phyloP scores from a whole-genome alignment of 2,329 filamentous ascomycete genomes.

The Aspergillus sergii region DNA sequence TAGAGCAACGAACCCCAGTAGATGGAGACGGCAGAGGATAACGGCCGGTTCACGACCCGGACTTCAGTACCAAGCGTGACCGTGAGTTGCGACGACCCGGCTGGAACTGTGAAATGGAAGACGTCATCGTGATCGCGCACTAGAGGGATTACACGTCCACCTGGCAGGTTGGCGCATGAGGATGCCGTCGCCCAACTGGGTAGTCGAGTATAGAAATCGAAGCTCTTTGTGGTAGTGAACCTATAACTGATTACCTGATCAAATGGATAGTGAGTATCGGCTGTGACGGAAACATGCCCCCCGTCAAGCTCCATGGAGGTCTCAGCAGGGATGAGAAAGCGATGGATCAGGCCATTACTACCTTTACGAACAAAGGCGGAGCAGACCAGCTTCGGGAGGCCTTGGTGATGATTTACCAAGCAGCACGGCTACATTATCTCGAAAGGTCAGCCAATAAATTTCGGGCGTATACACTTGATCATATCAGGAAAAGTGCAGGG shows the following conservation, averaged over 20 bases:
- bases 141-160: background rate
- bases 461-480: background rate
- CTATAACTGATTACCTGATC: background rate
- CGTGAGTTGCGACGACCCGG: background rate
- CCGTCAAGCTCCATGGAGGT: conserved; percentile 37
- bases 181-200: background rate
- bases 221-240: background rate
- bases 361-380: conserved; percentile 50
- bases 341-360: conserved; percentile 52
- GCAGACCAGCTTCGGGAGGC: conserved; percentile 58
- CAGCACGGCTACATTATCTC: conserved; percentile 47
- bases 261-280: conserved; percentile 5
- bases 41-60: background rate
- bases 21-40: background rate
- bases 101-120: background rate
- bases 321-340: conserved; percentile 51
- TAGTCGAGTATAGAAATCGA: conserved; percentile 8
- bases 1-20: conserved; percentile 5
- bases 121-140: background rate
- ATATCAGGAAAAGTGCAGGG: background rate
- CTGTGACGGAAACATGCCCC: background rate
- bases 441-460: background rate
- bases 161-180: background rate
- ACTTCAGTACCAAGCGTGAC: background rate
- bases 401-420: conserved; percentile 62